Base-by-base conservation (phyloP, 1,139 yeast genomes). In the Blastobotrys proliferans region DNA sequence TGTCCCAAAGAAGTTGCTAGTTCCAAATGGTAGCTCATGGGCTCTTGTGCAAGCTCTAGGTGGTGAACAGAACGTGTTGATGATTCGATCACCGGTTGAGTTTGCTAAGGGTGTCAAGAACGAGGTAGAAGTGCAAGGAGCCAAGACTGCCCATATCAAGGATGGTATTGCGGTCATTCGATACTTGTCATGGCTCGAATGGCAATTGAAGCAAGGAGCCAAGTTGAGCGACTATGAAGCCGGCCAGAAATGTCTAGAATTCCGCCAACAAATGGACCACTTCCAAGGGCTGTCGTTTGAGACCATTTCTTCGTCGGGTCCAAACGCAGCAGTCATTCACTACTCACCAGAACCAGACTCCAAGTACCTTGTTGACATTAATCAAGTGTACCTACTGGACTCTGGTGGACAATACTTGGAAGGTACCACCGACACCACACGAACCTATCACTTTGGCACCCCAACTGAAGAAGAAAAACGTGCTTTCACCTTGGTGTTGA, bases 361-460 rank as follows among this genome's bases (percentile, higher is more conserved):
- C 25, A 79, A 85, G 47, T 67, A 84, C 3, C 70, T 78, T 54
- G 82, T 94, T 45, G 81, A 86, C 54, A 88, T 90, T 14, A 68
- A 76, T 39, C 83, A 86, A 58, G 76, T 88, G 21, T 92, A 90
- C 61, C 71, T 94, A 48, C 79, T 87, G 58, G 99, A 94, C 63
- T 81, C 96, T 2, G 98, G 99, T 5, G 83, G 95, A 2, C 99
- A 94, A 61, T 94, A 83, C 60, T 67, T 81, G 40, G 97, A 90
- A 51, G 99, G 98, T 27, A 92, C 98, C 1, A 92, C 98, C 1
- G 98, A 92, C 64, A 85, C 92, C 13, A 92, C 99, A 2, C 79
- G 99, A 64, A 92, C 98, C 0, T 61, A 86, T 34, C 97, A 92
- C 63, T 83, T 85, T 59, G 79, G 81, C 2, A 64, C 63, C 5